Base-by-base conservation (phyloP, 352 stramenopile species). In the Pythium aristosporum region DNA sequence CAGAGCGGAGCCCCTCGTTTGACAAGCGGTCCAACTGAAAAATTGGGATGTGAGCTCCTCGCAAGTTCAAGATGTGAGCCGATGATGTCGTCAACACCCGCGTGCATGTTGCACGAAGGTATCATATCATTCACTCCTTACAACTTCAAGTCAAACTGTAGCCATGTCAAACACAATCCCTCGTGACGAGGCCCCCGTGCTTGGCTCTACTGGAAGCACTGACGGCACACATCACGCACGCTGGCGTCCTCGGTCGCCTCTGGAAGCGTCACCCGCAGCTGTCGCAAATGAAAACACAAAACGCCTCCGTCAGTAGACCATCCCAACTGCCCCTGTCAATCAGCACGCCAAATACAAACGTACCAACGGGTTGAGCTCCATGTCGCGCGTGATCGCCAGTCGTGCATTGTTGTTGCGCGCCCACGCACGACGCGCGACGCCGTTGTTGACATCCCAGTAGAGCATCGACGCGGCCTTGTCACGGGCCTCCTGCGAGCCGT, bases 401-500 rank as follows among this genome's bases (percentile, higher is more conserved):
- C 79, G 74, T 4, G 88, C 88, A 57, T 95, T 94, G 61, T 88
- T 82, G 65, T 96, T 96, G 57, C 87, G 80, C 2, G 80, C 82
- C 88, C 88, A 96, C 10, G 83, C 83, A 39, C 88, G 78, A 28
- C 87, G 77, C 9, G 80, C 75, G 25, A 96, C 85, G 42, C 88
- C 88, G 68, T 96, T 96, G 82, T 95, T 94, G 41, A 96, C 88
- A 67, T 96, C 88, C 87, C 88, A 96, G 49, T 82, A 78, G 43
- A 96, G 73, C 84, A 96, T 95, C 50, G 71, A 73, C 32, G 66
- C 70, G 43, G 85, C 84, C 66, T 90, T 89, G 47, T 77, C 42
- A 4, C 71, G 79, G 4, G 88, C 86, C 20, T 81, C 77, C 36
- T 82, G 65, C 16, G 82, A 89, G 30, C 88, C 88, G 54, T 96